Evolutionary conservation across 2,329 filamentous ascomycete genomes (phyloP).

Genomic region (Tolypocladium album): DNA sequence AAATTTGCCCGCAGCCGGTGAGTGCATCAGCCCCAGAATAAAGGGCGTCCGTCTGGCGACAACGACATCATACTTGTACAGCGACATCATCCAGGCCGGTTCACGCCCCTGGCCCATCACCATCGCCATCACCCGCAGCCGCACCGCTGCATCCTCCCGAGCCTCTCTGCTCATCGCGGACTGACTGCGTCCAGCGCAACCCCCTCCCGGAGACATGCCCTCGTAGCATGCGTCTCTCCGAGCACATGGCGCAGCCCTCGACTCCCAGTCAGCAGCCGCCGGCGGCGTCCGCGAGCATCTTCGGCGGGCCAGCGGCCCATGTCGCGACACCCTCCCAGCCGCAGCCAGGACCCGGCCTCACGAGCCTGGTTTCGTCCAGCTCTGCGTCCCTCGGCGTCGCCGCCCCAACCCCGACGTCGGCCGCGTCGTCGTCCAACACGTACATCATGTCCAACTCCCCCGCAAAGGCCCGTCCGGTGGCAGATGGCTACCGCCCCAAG

Average conservation of each 20-base stretch:
- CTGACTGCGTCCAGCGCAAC: not conserved
- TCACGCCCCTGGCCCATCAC: no score
- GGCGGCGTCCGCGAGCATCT: slow-evolving; percentile 28
- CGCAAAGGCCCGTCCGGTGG: slow-evolving; percentile 50
- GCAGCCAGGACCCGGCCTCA: slow-evolving; percentile 12
- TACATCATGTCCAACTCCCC: slow-evolving; percentile 89
- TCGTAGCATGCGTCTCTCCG: slow-evolving; percentile 2
- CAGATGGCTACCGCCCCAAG: slow-evolving; percentile 73
- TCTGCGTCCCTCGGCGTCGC: slow-evolving; percentile 11
- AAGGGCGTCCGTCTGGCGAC: not conserved
- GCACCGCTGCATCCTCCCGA: not conserved
- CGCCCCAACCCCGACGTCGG: slow-evolving; percentile 12
- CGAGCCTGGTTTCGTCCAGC: slow-evolving; percentile 13
- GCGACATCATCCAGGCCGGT: no score
- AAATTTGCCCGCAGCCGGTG: not conserved
- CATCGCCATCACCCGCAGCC: not conserved
- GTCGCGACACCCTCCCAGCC: slow-evolving; percentile 14
- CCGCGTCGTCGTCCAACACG: slow-evolving; percentile 48
- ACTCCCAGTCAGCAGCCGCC: slow-evolving; percentile 29
- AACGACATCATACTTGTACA: not conserved
- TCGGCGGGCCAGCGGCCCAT: slow-evolving; percentile 27
- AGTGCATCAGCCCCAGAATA: not conserved
- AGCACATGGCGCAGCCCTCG: slow-evolving; percentile 33
- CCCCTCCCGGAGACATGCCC: not conserved
- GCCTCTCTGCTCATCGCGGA: not conserved